Conservation (phyloP, 2,329 filamentous ascomycete species). For the Teratosphaeria epicoccoides region DNA sequence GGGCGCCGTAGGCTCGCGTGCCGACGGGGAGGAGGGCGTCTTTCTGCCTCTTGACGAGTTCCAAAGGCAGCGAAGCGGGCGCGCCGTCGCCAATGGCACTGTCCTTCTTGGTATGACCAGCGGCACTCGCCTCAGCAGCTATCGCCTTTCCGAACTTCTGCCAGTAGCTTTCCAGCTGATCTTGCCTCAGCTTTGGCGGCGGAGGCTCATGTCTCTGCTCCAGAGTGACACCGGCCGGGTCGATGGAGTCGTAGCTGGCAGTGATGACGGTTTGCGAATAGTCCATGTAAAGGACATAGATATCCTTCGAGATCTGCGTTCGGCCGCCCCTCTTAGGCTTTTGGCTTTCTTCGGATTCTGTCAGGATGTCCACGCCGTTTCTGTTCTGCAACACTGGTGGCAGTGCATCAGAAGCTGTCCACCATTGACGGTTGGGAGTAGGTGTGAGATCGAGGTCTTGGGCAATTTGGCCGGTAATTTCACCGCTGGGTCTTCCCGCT, state of each 20-base stretch:
- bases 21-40: constrained; percentile 74
- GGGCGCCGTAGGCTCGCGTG: constrained; percentile 77
- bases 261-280: constrained; percentile 91
- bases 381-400: constrained; percentile 75
- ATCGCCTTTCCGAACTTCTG: constrained; percentile 71
- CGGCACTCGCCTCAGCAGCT: constrained; percentile 49
- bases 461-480: constrained; percentile 75
- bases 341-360: constrained; percentile 69
- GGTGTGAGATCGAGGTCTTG: constrained; percentile 71
- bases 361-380: constrained; percentile 63
- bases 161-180: constrained; percentile 83
- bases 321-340: constrained; percentile 59
- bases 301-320: constrained; percentile 62
- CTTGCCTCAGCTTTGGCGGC: constrained; percentile 71
- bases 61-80: constrained; percentile 63
- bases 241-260: constrained; percentile 63
- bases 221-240: constrained; percentile 60
- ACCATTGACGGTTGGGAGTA: constrained; percentile 66
- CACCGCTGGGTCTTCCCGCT: constrained; percentile 56
- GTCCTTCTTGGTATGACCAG: constrained; percentile 58
- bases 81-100: constrained; percentile 75
- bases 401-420: constrained; percentile 67
- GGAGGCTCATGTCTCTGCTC: constrained; percentile 82
- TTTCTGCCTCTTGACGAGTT: constrained; percentile 56
- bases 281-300: constrained; percentile 86